Base-by-base conservation (phyloP, 2,329 filamentous ascomycete genomes). In the Colletotrichum scovillei region DNA sequence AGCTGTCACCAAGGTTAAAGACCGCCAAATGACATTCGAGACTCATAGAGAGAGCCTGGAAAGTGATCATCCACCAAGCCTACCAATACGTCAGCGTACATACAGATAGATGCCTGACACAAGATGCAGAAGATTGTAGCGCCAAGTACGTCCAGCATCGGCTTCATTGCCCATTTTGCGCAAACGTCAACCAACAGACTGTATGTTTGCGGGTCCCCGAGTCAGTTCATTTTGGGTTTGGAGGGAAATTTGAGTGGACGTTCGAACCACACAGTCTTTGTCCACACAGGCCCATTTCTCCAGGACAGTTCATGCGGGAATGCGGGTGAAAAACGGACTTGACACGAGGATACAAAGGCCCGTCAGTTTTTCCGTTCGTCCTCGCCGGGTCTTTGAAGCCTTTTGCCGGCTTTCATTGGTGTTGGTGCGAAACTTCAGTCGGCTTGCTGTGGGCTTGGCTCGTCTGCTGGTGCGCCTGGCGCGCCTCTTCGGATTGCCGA, bases 71-170 rank as follows among this genome's bases (percentile, higher is more conserved):
- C 46, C 57, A 49, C 30, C 7, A n/a, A 53, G 26, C 22, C 4
- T 12, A 12, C 65, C 11, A 26, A 56, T 70, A 62, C 67, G 67
- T 73, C 71, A 73, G 35, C 55, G n/a, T 62, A 57, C 60, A 42
- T 64, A n/a, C 12, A 14, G 22, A 42, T 49, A 14, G 22, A 42
- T 49, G 52, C 49, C 52, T n/a, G 38, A 28, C 53, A 16, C 24
- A 63, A 68, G 57, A 57, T 24, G 60, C 60, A 55, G 30, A 52
- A 8, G 7, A 62, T 62, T 42, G 67, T 52, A 22, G 22, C 35
- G 71, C 67, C 67, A 73, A 73, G 55, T 24, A 49, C 46, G 19
- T 57, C 66, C 62, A 65, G 65, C 35, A 5, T 65, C 60, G 71
- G 71, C 67, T 42, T 62, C 67, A 65, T 70, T 69, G 38, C 59